These are phyloP conservation scores for Trametes maxima DNA, from an alignment of 768 basidiomycete species.

Conservation along the genomic window DNA sequence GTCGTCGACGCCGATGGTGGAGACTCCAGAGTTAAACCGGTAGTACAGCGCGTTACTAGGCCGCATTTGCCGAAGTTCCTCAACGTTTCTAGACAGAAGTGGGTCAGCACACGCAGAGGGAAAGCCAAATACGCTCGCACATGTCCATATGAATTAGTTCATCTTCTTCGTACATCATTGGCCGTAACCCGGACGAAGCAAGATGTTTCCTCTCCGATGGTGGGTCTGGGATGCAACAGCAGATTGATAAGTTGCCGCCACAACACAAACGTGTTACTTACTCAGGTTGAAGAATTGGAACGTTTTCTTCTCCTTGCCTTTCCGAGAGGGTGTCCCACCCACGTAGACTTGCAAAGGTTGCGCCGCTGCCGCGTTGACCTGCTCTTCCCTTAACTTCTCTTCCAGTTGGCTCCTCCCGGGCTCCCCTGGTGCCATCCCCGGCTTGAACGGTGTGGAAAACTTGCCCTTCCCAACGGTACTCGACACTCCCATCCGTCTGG, in stretches of 20 bases:
- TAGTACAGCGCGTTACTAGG: conserved; percentile 60
- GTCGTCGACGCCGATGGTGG: not conserved
- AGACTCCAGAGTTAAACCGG: conserved; percentile 47
- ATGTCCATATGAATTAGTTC: conserved; percentile 30
- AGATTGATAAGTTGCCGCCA: not conserved
- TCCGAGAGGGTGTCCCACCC: not conserved
- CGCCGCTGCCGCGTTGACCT: not conserved
- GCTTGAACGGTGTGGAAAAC: conserved; percentile 37
- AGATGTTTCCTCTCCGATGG: conserved; percentile 22
- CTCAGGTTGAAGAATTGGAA: conserved; percentile 25
- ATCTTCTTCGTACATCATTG: conserved; percentile 24
- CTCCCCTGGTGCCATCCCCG: conserved; percentile 33
- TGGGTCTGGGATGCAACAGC: conserved; percentile 5
- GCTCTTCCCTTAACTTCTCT: conserved; percentile 8
- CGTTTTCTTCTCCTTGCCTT: conserved; percentile 25
- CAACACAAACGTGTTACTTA: conserved; percentile 7
- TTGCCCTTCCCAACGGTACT: conserved; percentile 20
- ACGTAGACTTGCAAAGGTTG: not conserved
- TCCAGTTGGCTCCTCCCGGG: conserved; percentile 26
- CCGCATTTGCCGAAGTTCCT: conserved; percentile 56
- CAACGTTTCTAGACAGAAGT: conserved; percentile 44
- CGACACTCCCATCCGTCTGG: conserved; percentile 21
- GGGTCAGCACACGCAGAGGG: not conserved
- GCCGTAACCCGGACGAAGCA: conserved; percentile 23
- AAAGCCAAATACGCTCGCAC: conserved; percentile 16